Base-by-base conservation (phyloP, 345 rosid genomes). In the Cardamine chenopodiifolia region DNA sequence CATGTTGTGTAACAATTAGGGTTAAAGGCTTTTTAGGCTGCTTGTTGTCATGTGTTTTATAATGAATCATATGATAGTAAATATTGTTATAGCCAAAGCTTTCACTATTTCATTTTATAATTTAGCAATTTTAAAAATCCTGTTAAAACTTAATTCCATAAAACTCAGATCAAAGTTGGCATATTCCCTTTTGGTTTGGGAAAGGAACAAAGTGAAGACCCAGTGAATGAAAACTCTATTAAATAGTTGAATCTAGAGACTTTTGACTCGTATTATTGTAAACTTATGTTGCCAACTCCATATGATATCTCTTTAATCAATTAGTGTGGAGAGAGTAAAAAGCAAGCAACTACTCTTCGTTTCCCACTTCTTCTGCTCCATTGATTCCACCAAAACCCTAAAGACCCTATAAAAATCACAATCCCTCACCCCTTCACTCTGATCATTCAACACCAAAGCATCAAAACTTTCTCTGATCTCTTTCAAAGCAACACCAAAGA, bases 341-440 rank as follows among this genome's bases (percentile, higher is more conserved):
- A 77, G 68, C 34, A 48, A 58, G 8, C 68, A 78, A 71, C 77
- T 64, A 72, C 81, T 77, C 81, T 66, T 17, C 56, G 25, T 52
- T 52, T 8, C 39, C 63, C 39, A 47, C 55, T 71, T 48, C 71
- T 45, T 60, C 79, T 76, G 59, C 79, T 76, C 80, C 79, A 69
- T 62, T 69, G 44, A 32, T 44, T 62, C 70, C 70, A 76, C 53
- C 71, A 70, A 45, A 76, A 37, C 68, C 55, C 32, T 68, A 39
- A 34, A 48, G 13, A 12, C 17, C 68, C n/a, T 78, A 71, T 78
- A 78, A 71, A 71, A 71, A 66, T 58, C 49, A 39, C 35, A 48
- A 57, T 49, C 49, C n/a, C 3, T 29, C 22, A 57, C 42, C 40
- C 10, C 18, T 57, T 35, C 1, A 42, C 66, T 52, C 19, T 50